Base-by-base conservation (phyloP, 176 grass and related monocot species). In the Rhynchospora tenuis region DNA sequence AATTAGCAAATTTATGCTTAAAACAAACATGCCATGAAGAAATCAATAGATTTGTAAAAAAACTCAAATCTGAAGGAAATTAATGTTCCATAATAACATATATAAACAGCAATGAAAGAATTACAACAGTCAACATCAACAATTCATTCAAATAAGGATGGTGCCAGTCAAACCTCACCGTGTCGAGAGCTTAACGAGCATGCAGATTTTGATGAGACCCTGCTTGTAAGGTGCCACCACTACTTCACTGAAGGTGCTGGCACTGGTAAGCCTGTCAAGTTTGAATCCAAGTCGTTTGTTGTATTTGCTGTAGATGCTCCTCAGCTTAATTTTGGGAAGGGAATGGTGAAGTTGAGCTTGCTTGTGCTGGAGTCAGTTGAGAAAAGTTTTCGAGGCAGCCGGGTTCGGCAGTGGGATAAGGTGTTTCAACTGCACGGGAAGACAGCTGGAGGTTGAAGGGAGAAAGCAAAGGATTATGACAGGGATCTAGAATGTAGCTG, bases 181-280 rank as follows among this genome's bases (percentile, higher is more conserved):
- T 82, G 74, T 12, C 76, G 80, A 4, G 93, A 90, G 52, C 80
- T 85, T 43, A 78, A 64, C 6, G 91, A 91, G 23, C 24, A 47
- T 42, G 96, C 88, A 1, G 93, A 92, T 51, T 95, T 95, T 62
- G 65, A 93, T 31, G 96, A 99, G 88, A 99, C 86, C 4, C 79
- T 99, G 20, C 95, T 91, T 85, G 60, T 99, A 27, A 59, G 44
- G 20, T 99, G 93, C 85, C 92, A 84, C 73, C 64, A 95, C 58
- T 93, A 79, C 85, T 99, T 86, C 88, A 65, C 74, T 12, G 93
- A 93, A 62, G 96, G 93, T 3, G 59, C 59, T 0, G 89, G 86
- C 60, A 93, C 91, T 0, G 91, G 93, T 20, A 95, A 88, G 89
- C 89, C 91, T 2, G 86, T 95, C 11, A 84, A 70, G 83, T 68